Evolutionary conservation across 1,284 basidiomycete species (phyloP).

Genomic region (Tilletia setariae): DNA sequence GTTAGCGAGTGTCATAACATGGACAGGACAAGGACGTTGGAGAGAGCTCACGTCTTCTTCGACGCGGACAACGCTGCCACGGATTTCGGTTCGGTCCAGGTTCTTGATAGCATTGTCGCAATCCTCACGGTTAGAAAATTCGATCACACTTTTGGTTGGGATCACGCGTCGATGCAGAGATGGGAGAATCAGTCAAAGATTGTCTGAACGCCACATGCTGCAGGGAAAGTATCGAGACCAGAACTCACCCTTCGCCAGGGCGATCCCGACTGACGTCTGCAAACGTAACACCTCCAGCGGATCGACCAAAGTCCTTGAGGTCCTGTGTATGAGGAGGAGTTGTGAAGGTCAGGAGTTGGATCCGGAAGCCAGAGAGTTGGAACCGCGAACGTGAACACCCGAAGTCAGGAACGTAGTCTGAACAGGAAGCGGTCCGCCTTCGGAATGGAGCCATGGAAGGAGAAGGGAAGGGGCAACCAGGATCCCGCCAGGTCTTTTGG

Average conservation of each 20-base stretch:
- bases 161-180: too few species aligned
- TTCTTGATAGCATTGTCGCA: slow-evolving; percentile 48
- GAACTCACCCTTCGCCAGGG: slow-evolving; percentile 42
- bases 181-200: too few species aligned
- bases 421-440: too few species aligned
- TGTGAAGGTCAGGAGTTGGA: background rate
- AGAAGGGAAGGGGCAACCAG: too few species aligned
- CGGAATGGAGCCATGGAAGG: too few species aligned
- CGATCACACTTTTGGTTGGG: slow-evolving; percentile 36
- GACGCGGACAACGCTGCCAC: slow-evolving; percentile 48
- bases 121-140: slow-evolving; percentile 52
- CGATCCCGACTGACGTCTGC: slow-evolving; percentile 49
- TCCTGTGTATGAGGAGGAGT: slow-evolving; percentile 89
- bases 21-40: background rate
- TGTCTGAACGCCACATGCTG: background rate
- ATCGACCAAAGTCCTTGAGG: slow-evolving; percentile 92
- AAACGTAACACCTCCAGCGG: slow-evolving; percentile 64
- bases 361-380: too few species aligned
- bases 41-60: slow-evolving; percentile 25
- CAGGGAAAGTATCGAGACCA: background rate
- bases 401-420: too few species aligned
- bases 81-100: slow-evolving; percentile 51
- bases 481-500: too few species aligned
- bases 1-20: background rate
- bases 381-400: too few species aligned